A percentile compares a stretch with the other conserved stretches of the same genome.
Conservation (phyloP, 176 grass and related monocot species). For the Lolium multiflorum region DNA sequence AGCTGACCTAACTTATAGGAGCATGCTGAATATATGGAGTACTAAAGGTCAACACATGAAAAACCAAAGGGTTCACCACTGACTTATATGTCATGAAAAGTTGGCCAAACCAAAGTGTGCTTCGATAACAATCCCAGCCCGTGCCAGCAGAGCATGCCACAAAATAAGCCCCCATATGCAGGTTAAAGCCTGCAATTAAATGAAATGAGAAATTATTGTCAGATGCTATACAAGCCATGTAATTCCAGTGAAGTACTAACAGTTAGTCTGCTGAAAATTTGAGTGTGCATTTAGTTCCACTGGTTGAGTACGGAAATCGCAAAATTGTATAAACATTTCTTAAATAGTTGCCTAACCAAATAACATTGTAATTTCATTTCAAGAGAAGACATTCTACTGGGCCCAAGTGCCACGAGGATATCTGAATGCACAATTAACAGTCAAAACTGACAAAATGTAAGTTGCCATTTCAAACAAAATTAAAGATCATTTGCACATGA, state of each 20-base stretch:
- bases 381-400: background rate
- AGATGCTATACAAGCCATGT: background rate
- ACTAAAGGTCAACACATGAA: background rate
- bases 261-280: background rate
- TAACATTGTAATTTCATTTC: background rate
- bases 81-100: background rate
- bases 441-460: background rate
- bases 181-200: background rate
- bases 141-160: background rate
- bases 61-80: background rate
- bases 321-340: background rate
- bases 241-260: background rate
- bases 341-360: background rate
- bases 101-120: background rate
- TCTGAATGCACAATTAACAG: background rate
- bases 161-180: background rate
- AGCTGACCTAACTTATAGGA: background rate
- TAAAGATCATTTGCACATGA: background rate
- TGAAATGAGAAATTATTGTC: background rate
- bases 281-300: background rate
- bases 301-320: background rate
- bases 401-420: background rate
- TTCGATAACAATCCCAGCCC: background rate
- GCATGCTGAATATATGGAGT: background rate
- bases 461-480: background rate